These are phyloP conservation scores for Ophiostoma piceae DNA, from an alignment of 2,329 filamentous ascomycete genomes.

Conservation along the genomic window DNA sequence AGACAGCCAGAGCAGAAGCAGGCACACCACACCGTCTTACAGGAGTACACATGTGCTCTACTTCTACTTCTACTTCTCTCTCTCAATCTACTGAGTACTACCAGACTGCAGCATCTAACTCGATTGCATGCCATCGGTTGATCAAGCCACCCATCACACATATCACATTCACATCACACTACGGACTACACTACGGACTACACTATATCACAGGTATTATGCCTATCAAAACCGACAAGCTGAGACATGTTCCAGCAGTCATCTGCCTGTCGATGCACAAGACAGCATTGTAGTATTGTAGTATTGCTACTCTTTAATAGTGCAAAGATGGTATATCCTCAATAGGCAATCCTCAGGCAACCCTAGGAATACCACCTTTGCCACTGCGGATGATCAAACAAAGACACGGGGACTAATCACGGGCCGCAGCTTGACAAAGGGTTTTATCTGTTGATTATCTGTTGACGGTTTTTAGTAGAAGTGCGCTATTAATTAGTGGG, in stretches of 20 bases:
- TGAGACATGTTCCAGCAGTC: constrained; percentile 8
- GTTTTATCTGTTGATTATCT: too few relatives aligned
- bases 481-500: not conserved
- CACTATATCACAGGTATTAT: too few relatives aligned
- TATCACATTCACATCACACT: not conserved
- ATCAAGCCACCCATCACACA: not conserved
- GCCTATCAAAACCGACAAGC: not conserved
- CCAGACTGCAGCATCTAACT: not conserved
- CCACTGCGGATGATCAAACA: constrained; percentile 10
- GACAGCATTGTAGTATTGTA: not conserved
- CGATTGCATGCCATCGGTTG: constrained; percentile 10
- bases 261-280: not conserved
- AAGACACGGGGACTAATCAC: constrained; percentile 5
- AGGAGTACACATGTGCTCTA: not conserved
- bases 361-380: not conserved
- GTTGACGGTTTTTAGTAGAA: too few relatives aligned
- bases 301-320: not conserved
- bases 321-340: not conserved
- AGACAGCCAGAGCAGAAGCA: not conserved
- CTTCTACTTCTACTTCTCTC: not conserved
- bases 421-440: constrained; percentile 5
- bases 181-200: too few relatives aligned
- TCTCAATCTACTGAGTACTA: not conserved
- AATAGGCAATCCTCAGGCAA: too few relatives aligned
- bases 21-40: not conserved